Percentiles rank a stretch among this genome's conserved stretches.
Conservation (phyloP, 2,329 filamentous ascomycete genomes). For the Cladosporium colombiae region DNA sequence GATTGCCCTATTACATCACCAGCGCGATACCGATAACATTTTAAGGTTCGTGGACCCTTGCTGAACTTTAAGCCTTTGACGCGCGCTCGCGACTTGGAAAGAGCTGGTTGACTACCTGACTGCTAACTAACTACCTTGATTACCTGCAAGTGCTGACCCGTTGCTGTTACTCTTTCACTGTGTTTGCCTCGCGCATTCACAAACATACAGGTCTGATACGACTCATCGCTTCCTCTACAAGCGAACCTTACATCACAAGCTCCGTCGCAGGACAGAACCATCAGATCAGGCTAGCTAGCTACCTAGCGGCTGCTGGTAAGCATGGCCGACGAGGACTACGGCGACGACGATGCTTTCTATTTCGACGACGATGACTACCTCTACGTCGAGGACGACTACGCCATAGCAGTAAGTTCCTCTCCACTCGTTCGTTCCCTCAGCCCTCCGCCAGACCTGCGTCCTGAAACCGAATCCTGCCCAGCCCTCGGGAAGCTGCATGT, state of each 20-base stretch:
- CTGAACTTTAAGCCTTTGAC: constrained; percentile 5
- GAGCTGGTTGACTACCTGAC: neutral
- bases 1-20: neutral
- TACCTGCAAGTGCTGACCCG: neutral
- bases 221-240: neutral
- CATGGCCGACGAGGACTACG: constrained; percentile 41
- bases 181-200: neutral
- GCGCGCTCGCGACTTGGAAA: constrained; percentile 1
- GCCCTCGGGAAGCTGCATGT: constrained; percentile 21
- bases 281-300: neutral
- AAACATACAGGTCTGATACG: neutral
- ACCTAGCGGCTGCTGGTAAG: neutral
- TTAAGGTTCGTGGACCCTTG: neutral
- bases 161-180: neutral
- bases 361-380: constrained; percentile 46
- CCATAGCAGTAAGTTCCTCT: constrained; percentile 38
- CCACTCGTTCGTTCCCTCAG: neutral
- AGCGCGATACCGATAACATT: neutral
- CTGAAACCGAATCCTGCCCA: neutral
- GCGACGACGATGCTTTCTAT: constrained; percentile 31
- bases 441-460: neutral
- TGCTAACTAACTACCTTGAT: neutral
- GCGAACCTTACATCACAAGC: neutral
- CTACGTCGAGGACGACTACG: constrained; percentile 49
- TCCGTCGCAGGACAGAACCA: neutral